These are phyloP conservation scores for Suillus fuscotomentosus DNA, from an alignment of 768 basidiomycete genomes.

Conservation along the genomic window DNA sequence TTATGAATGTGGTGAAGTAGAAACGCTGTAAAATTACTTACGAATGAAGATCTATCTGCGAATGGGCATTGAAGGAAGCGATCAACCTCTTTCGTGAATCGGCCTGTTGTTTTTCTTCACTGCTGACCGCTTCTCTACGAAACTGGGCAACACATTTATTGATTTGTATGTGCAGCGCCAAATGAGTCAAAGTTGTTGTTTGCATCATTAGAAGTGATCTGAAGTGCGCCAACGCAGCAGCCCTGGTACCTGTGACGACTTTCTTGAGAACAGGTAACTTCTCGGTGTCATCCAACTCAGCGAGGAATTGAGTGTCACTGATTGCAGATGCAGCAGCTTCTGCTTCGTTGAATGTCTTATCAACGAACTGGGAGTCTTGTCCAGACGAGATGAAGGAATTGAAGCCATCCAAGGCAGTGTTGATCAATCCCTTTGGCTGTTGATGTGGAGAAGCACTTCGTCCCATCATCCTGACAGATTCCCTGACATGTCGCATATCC, in stretches of 20 bases:
- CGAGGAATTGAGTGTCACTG: slow-evolving; percentile 17
- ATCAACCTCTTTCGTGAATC: slow-evolving; percentile 19
- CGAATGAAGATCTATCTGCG: slow-evolving; percentile 5
- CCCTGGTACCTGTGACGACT: not conserved
- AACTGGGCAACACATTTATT: not conserved
- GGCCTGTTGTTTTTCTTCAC: slow-evolving; percentile 9
- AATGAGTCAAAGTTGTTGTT: not conserved
- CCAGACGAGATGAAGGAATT: not conserved
- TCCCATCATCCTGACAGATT: not conserved
- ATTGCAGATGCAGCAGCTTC: not conserved
- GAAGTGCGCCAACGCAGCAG: not conserved
- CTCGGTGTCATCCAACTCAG: slow-evolving; percentile 6
- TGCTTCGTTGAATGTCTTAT: slow-evolving; percentile 8
- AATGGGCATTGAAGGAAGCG: slow-evolving; percentile 15
- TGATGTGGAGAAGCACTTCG: not conserved
- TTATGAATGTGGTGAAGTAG: not conserved
- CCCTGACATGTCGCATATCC: slow-evolving; percentile 1
- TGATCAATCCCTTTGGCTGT: not conserved
- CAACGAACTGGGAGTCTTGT: not conserved
- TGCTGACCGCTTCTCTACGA: not conserved
- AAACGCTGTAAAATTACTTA: not conserved
- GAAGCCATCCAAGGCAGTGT: not conserved
- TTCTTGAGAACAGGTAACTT: not conserved
- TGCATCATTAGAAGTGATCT: not conserved
- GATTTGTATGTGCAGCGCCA: slow-evolving; percentile 12